These are phyloP conservation scores for Chlamydomonas sp. DNA, from an alignment of 139 green algal genomes.

Conservation along the genomic window DNA sequence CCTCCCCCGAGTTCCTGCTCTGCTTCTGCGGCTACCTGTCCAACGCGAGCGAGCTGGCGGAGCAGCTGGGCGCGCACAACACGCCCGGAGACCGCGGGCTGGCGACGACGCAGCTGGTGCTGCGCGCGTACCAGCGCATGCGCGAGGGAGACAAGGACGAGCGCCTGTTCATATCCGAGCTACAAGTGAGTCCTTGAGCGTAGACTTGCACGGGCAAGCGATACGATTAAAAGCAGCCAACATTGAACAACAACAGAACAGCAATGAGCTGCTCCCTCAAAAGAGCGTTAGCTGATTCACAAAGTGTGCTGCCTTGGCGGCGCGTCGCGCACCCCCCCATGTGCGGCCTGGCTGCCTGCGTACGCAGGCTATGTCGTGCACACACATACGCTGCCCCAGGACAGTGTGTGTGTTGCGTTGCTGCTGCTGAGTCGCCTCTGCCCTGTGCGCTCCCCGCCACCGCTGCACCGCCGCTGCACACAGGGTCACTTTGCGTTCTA, in stretches of 20 bases:
- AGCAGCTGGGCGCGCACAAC: background rate
- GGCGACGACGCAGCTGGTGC: slow-evolving; percentile 31
- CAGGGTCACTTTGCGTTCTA: slow-evolving; percentile 71
- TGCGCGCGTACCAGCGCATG: slow-evolving; percentile 38
- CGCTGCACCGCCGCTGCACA: background rate
- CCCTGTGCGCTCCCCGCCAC: background rate
- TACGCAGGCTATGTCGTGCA: too few relatives aligned
- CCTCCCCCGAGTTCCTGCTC: slow-evolving; percentile 10
- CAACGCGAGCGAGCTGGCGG: slow-evolving; percentile 51
- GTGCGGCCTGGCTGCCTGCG: too few relatives aligned
- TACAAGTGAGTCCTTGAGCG: slow-evolving; percentile 60
- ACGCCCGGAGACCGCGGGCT: slow-evolving; percentile 15
- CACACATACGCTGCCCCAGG: too few relatives aligned
- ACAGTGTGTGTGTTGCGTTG: too few relatives aligned
- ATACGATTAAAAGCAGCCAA: too few relatives aligned
- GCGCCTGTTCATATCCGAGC: slow-evolving; percentile 61
- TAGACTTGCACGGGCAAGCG: too few relatives aligned
- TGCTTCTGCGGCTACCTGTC: slow-evolving; percentile 40
- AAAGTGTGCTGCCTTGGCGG: too few relatives aligned
- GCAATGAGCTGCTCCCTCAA: too few relatives aligned
- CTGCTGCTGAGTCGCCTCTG: too few relatives aligned
- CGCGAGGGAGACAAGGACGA: slow-evolving; percentile 27
- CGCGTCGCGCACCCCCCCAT: too few relatives aligned
- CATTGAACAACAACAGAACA: too few relatives aligned
- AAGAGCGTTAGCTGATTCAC: too few relatives aligned